Evolutionary conservation across 2,329 filamentous ascomycete species (phyloP).

Genomic region (Arthrobotrys sphaeroides): DNA sequence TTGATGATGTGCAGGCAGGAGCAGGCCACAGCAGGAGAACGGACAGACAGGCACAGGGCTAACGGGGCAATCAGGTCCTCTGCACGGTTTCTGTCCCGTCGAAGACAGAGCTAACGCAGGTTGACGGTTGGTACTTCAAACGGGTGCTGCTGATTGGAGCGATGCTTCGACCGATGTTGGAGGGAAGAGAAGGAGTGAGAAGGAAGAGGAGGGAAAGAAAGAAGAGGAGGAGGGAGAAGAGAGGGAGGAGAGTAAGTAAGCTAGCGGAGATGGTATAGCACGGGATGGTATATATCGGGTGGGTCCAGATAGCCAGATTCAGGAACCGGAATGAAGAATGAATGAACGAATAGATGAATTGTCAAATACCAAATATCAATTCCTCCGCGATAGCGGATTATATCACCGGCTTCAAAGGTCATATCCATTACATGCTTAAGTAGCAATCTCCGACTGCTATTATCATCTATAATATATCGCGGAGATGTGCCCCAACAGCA

Average conservation of each 20-base stretch:
- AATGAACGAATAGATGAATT: too few species aligned
- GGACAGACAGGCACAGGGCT: too few species aligned
- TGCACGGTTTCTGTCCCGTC: not conserved
- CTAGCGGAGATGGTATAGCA: not conserved
- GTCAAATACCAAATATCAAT: too few species aligned
- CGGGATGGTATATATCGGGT: not conserved
- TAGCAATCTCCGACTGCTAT: not conserved
- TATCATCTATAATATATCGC: not conserved
- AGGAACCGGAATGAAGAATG: too few species aligned
- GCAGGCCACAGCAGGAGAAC: too few species aligned
- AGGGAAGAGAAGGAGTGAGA: not conserved
- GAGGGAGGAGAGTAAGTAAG: not conserved
- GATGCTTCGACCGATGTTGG: constrained; percentile 1
- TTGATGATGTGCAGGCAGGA: constrained; percentile 18
- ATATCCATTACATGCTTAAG: too few species aligned
- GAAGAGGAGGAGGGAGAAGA: not conserved
- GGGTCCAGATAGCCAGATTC: too few species aligned
- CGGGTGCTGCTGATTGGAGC: not conserved
- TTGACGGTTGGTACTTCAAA: not conserved
- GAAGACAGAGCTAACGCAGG: not conserved
- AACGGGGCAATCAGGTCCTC: not conserved
- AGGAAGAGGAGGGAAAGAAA: not conserved
- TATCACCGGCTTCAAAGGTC: too few species aligned
- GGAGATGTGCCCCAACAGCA: too few species aligned
- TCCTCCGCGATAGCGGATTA: too few species aligned